Base-by-base conservation (phyloP, 257 asterid species). In the Plectranthus barbatus region DNA sequence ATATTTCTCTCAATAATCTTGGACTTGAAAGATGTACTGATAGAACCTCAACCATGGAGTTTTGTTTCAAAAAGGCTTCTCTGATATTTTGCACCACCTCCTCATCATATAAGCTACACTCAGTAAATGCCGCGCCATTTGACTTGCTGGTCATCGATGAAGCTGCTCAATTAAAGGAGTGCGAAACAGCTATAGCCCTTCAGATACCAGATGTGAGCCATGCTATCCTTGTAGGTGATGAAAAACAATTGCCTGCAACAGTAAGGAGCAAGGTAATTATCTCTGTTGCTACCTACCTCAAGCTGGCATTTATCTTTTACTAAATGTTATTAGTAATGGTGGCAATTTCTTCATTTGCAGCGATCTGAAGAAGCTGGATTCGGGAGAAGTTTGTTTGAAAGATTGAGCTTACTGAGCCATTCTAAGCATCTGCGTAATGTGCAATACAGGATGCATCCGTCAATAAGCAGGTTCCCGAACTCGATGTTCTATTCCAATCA, bases 311-410 rank as follows among this genome's bases (percentile, higher is more conserved):
- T 63, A 13, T 23, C 1, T 14, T 45, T 56, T 51, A 14, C 5
- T 53, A 0, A 19, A 37, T n/a, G 21, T n/a, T 31, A 31, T 34
- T 34, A 1, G n/a, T 11, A 23, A 6, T 56, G 31, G 17, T 61
- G 33, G 13, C 45, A 14, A 8, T 61, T 53, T 23, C 7, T 46
- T 48, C n/a, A 9, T 50, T 44, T 55, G 47, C 59, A 85, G 93
- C 29, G 76, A 20, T 78, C 80, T 11, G 58, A 69, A 42, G 74
- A 70, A 61, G 81, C 83, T 64, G 85, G 85, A 0, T 80, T 82
- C 15, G 93, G 93, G 46, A 82, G 78, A 78, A 82, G 93, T 74
- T 65, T 85, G n/a, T n/a, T n/a, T n/a, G n/a, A n/a, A n/a, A n/a
- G n/a, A n/a, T n/a, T n/a, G n/a, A n/a, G n/a, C n/a, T n/a, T n/a